Evolutionary conservation across 2,329 filamentous ascomycete genomes (phyloP).

Genomic region (Graphilbum ipis-grandicollis): DNA sequence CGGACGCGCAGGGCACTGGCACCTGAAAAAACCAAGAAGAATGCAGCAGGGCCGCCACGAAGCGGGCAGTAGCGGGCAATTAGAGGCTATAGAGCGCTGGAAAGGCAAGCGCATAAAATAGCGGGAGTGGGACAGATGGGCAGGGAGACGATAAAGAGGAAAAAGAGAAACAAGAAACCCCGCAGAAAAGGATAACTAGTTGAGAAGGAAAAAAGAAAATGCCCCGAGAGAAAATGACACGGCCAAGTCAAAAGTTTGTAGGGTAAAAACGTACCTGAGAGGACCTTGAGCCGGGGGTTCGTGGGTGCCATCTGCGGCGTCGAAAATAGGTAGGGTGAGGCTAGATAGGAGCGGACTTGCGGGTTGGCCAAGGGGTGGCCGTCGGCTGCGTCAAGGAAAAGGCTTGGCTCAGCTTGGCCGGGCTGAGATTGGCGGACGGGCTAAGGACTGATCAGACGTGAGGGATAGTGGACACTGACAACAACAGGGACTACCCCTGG

Average conservation of each 20-base stretch:
- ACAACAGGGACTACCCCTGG: too few species aligned
- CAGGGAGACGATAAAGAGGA: too few species aligned
- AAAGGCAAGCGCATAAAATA: too few species aligned
- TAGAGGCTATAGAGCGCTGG: too few species aligned
- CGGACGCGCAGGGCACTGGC: too few species aligned
- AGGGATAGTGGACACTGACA: neutral
- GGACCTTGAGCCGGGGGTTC: slow-evolving; percentile 41
- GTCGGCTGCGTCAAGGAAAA: neutral
- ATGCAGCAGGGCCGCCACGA: too few species aligned
- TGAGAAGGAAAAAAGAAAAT: slow-evolving; percentile 5
- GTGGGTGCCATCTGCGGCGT: slow-evolving; percentile 46
- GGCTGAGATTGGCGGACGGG: neutral
- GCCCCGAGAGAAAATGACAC: slow-evolving; percentile 8
- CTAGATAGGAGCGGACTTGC: neutral
- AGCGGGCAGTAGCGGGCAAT: too few species aligned
- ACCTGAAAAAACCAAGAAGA: too few species aligned
- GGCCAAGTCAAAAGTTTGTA: neutral
- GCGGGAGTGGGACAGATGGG: too few species aligned
- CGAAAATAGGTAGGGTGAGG: slow-evolving; percentile 14
- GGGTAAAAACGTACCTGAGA: slow-evolving; percentile 34
- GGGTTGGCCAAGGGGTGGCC: neutral
- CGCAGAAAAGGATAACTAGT: slow-evolving; percentile 4
- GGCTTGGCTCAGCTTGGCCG: neutral
- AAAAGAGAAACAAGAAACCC: neutral
- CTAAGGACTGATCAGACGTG: neutral